Conservation (phyloP, 2,329 filamentous ascomycete genomes). For the Blastomyces gilchristii region DNA sequence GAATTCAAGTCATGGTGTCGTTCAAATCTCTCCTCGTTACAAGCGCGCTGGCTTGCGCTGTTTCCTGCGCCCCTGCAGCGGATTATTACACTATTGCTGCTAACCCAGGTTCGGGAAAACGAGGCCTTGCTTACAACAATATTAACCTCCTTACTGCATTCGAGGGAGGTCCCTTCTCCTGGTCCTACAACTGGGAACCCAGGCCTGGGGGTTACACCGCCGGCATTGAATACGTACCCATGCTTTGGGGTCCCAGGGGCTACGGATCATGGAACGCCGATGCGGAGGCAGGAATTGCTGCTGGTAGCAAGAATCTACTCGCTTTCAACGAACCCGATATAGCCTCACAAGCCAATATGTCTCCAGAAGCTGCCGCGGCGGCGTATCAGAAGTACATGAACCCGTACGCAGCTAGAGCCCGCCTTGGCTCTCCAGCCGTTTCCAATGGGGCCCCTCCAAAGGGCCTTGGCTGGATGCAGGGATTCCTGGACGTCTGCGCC, state of each 20-base stretch:
- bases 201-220: constrained; percentile 22
- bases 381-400: constrained; percentile 32
- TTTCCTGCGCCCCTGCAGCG: constrained; percentile 24
- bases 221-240: constrained; percentile 36
- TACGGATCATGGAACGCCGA: constrained; percentile 28
- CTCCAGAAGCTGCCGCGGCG: constrained; percentile 27
- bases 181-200: constrained; percentile 40
- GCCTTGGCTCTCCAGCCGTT: constrained; percentile 35
- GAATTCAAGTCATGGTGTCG: constrained; percentile 26
- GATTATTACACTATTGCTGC: not conserved
- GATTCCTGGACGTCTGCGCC: constrained; percentile 31
- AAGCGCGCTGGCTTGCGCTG: constrained; percentile 27
- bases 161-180: constrained; percentile 24
- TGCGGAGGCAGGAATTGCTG: constrained; percentile 26
- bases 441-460: constrained; percentile 28
- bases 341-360: constrained; percentile 30
- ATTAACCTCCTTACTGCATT: constrained; percentile 26
- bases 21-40: constrained; percentile 26
- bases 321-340: constrained; percentile 41
- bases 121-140: constrained; percentile 35
- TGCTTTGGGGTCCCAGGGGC: constrained; percentile 36
- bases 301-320: constrained; percentile 30
- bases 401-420: constrained; percentile 27
- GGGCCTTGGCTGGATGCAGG: constrained; percentile 34
- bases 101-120: constrained; percentile 18